These are phyloP conservation scores for Colletotrichum nymphaeae DNA, from an alignment of 2,329 filamentous ascomycete species.

Conservation along the genomic window DNA sequence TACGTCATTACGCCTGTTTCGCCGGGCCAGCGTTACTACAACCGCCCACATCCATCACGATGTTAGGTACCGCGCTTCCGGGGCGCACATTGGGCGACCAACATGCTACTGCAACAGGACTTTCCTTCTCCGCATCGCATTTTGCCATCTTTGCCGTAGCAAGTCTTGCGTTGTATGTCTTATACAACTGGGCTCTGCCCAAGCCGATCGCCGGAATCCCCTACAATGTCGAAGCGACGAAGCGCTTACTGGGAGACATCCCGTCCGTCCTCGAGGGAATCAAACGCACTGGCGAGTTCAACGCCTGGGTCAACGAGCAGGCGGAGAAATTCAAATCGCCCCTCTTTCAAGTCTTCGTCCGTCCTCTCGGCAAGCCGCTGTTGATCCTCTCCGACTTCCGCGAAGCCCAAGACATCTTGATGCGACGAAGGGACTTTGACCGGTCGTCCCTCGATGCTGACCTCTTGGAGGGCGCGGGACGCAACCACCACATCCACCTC, in stretches of 20 bases:
- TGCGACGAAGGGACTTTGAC: constrained; percentile 59
- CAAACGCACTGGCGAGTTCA: constrained; percentile 38
- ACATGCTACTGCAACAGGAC: not conserved
- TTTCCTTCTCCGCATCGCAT: not conserved
- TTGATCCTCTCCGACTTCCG: constrained; percentile 54
- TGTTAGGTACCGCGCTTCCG: constrained; percentile 2
- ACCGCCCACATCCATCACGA: not conserved
- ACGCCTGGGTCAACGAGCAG: constrained; percentile 23
- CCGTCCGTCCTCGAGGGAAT: constrained; percentile 52
- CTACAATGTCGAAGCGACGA: constrained; percentile 51
- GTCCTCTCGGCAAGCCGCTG: constrained; percentile 54
- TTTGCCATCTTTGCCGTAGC: not conserved
- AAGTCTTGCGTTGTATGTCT: not conserved
- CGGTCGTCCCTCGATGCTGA: constrained; percentile 40
- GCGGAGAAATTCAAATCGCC: constrained; percentile 49
- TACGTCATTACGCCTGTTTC: not conserved
- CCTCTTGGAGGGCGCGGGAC: constrained; percentile 45
- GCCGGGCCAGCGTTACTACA: not conserved
- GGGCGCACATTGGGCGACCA: not conserved
- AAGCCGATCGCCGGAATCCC: constrained; percentile 59
- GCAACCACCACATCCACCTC: constrained; percentile 46
- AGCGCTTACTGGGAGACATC: constrained; percentile 54
- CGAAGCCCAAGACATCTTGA: constrained; percentile 53
- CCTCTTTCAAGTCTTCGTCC: constrained; percentile 59
- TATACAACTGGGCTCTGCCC: constrained; percentile 44